These are phyloP conservation scores for Rhodomyrtus tomentosa DNA, from an alignment of 345 rosid genomes.

Conservation along the genomic window DNA sequence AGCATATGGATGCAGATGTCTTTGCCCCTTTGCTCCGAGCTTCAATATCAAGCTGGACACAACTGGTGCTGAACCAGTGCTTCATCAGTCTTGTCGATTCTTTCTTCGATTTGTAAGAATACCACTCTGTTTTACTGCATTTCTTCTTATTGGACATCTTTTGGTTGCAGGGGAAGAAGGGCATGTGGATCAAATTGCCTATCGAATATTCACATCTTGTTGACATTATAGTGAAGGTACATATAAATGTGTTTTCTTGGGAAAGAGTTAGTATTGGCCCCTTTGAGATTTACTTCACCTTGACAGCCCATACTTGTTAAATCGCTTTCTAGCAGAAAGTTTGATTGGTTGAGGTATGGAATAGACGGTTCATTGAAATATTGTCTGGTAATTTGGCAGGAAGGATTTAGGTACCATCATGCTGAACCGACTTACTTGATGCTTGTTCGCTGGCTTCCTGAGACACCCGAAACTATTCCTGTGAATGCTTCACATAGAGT, in stretches of 20 bases:
- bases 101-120: too few species aligned
- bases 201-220: conserved; percentile 37
- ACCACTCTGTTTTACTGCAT: background rate
- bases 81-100: background rate
- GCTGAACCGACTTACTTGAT: conserved; percentile 50
- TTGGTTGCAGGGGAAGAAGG: conserved; percentile 48
- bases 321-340: background rate
- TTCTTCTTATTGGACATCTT: background rate
- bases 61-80: conserved; percentile 16
- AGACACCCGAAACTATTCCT: conserved; percentile 33
- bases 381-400: background rate
- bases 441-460: conserved; percentile 62
- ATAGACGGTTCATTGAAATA: background rate
- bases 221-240: conserved; percentile 35
- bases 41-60: conserved; percentile 43
- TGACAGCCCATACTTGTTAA: background rate
- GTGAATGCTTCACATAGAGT: conserved; percentile 67
- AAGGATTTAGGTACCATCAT: conserved; percentile 13
- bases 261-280: background rate
- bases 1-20: conserved; percentile 24
- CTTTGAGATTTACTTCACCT: background rate
- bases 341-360: background rate
- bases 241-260: background rate
- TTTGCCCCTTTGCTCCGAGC: conserved; percentile 36
- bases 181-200: conserved; percentile 68